A percentile compares a stretch with the other conserved stretches of the same genome.
These are phyloP conservation scores for Pleodorina starrii DNA, from an alignment of 139 green algal genomes.

Conservation along the genomic window DNA sequence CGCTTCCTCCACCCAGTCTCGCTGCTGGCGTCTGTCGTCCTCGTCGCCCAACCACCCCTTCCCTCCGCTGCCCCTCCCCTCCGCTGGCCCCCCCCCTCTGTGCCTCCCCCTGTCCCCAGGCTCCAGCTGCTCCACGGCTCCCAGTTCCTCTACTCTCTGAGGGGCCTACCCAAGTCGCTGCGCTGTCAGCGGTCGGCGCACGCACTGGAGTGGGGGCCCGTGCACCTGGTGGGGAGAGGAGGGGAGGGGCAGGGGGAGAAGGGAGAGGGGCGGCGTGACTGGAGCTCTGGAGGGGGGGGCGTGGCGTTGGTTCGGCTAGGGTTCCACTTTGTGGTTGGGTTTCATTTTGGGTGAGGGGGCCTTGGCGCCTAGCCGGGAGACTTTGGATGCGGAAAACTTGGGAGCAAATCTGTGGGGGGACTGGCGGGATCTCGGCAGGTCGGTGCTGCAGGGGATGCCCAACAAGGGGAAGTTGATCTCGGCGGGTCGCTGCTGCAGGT, in stretches of 20 bases:
- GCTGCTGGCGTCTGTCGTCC: neutral
- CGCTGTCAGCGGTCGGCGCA: conserved; percentile 21
- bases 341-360: neutral
- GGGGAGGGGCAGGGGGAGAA: too few relatives aligned
- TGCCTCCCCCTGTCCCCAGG: conserved; percentile 25
- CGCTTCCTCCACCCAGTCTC: neutral
- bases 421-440: too few relatives aligned
- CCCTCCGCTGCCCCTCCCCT: neutral
- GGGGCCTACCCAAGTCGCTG: conserved; percentile 52
- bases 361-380: neutral
- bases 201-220: conserved; percentile 51
- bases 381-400: too few relatives aligned
- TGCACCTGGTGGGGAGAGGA: conserved; percentile 25
- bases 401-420: too few relatives aligned
- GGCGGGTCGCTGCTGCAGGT: neutral
- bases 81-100: too few relatives aligned
- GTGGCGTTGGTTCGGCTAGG: neutral
- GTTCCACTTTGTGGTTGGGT: too few relatives aligned
- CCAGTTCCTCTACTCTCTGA: conserved; percentile 58
- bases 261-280: too few relatives aligned
- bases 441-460: neutral
- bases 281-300: neutral
- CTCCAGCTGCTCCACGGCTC: conserved; percentile 60
- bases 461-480: neutral
- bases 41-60: neutral